Percentiles rank a stretch among this genome's conserved stretches.
Evolutionary conservation across 2,329 filamentous ascomycete species (phyloP).

Genomic region (Diaporthe citriasiana): DNA sequence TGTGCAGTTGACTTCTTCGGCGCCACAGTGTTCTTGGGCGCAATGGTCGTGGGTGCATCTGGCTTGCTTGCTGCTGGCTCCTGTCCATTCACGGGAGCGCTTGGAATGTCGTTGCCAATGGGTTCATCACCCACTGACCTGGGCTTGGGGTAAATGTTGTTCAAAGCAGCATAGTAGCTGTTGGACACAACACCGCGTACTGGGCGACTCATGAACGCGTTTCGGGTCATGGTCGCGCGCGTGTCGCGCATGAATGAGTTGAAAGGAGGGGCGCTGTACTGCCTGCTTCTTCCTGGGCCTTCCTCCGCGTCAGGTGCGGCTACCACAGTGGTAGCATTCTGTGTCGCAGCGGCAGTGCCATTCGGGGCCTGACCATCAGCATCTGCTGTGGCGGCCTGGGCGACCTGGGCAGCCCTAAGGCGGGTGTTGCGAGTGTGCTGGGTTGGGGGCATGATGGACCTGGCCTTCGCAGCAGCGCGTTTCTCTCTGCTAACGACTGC

Average conservation of each 20-base stretch:
- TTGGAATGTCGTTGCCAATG: slow-evolving; percentile 5
- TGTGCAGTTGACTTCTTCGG: neutral
- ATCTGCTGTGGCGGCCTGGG: neutral
- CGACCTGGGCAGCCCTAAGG: slow-evolving; percentile 6
- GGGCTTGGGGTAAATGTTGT: neutral
- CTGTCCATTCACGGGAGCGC: neutral
- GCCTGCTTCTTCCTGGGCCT: slow-evolving; percentile 7
- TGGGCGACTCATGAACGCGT: slow-evolving; percentile 16
- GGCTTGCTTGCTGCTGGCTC: slow-evolving; percentile 8
- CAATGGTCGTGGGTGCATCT: neutral
- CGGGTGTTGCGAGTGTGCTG: slow-evolving; percentile 29
- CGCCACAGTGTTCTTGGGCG: neutral
- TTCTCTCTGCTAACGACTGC: slow-evolving; percentile 15
- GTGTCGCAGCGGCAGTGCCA: neutral
- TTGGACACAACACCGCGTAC: neutral
- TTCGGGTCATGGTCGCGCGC: neutral
- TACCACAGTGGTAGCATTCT: neutral
- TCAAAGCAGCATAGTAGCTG: neutral
- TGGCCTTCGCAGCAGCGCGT: slow-evolving; percentile 28
- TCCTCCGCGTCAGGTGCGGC: neutral
- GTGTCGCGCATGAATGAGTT: slow-evolving; percentile 26
- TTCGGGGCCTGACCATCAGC: neutral
- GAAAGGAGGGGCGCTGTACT: slow-evolving; percentile 5
- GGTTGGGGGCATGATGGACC: neutral
- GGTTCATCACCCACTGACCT: slow-evolving; percentile 13